Evolutionary conservation across 768 basidiomycete species (phyloP), one percentile per base, ranked within the genome.

Genomic region (Exsudoporus frostii): DNA sequence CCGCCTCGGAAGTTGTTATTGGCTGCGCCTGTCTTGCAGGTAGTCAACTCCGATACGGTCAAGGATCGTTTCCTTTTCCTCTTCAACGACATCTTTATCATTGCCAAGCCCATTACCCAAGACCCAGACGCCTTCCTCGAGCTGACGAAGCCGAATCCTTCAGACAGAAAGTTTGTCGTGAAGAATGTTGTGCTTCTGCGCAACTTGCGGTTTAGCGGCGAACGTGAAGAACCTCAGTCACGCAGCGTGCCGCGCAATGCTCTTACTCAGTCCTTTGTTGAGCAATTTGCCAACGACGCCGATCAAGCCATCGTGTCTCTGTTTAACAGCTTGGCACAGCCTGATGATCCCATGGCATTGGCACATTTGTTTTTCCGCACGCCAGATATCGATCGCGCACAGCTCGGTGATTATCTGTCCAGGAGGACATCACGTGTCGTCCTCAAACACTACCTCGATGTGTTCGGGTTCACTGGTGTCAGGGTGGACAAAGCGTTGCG

Each of bases 61-160:
- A 98, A 98, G 70, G 94, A 98, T 65, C 86, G 97, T 11, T 92
- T 92, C 74, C 80, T 98, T 10, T 95, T 98, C 76, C 80, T 98
- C n/a, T 99, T 99, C 80, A 92, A 77, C 69, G 97, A 99, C 68
- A 81, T 98, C 48, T 82, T 98, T 50, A 81, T 98, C 69, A 83
- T 98, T 59, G 88, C 95, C 37, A 98, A 98, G 69, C 94, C 94
- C 13, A 77, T 94, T 54, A 74, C 84, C 49, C 80, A 82, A 34
- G 85, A 88, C 40, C 79, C 82, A 45, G 87, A 90, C 57, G 73
- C 75, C 33, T 75, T 84, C 32, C 70, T 83, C 43, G 86, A 87
- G 61, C 66, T 73, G 47, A 71, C 79, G 51, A 81, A 83, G 51
- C 81, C 82, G 22, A 73, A 77, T 50, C 74, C 75, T 3, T 68